These are phyloP conservation scores for Fibroporia radiculosa DNA, from an alignment of 768 basidiomycete species.

Conservation along the genomic window DNA sequence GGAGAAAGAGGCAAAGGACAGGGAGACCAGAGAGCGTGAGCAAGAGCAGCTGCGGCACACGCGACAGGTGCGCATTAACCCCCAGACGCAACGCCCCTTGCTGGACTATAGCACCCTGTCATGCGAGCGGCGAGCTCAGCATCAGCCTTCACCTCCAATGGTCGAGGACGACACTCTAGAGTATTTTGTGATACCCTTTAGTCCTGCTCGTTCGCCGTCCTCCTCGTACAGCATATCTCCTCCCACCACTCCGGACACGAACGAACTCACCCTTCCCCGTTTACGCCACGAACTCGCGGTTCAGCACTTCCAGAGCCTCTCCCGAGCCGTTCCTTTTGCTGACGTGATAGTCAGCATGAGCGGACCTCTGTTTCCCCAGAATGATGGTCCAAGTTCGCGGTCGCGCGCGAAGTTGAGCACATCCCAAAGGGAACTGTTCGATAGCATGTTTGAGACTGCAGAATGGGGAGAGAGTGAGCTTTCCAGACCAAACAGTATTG, in stretches of 20 bases:
- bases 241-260: conserved; percentile 11
- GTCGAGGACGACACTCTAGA: conserved; percentile 22
- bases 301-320: conserved; percentile 10
- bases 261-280: conserved; percentile 21
- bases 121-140: conserved; percentile 9
- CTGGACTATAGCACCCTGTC: conserved; percentile 18
- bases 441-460: conserved; percentile 7
- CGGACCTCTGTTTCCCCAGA: conserved; percentile 46
- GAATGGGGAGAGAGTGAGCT: conserved; percentile 28
- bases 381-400: conserved; percentile 18
- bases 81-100: conserved; percentile 15
- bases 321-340: conserved; percentile 41
- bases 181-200: conserved; percentile 25
- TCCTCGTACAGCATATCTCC: conserved; percentile 11
- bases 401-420: conserved; percentile 4
- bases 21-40: conserved; percentile 14
- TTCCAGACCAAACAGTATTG: conserved; percentile 31
- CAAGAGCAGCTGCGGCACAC: conserved; percentile 14
- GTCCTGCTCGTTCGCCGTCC: conserved; percentile 15
- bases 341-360: conserved; percentile 53
- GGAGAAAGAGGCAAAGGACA: conserved; percentile 17
- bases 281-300: conserved; percentile 19
- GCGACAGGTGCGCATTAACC: conserved; percentile 9
- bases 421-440: conserved; percentile 11
- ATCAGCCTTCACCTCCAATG: conserved; percentile 1